These are phyloP conservation scores for Dissophora ornata DNA, from an alignment of 192 early-diverging fungal species.

Conservation along the genomic window DNA sequence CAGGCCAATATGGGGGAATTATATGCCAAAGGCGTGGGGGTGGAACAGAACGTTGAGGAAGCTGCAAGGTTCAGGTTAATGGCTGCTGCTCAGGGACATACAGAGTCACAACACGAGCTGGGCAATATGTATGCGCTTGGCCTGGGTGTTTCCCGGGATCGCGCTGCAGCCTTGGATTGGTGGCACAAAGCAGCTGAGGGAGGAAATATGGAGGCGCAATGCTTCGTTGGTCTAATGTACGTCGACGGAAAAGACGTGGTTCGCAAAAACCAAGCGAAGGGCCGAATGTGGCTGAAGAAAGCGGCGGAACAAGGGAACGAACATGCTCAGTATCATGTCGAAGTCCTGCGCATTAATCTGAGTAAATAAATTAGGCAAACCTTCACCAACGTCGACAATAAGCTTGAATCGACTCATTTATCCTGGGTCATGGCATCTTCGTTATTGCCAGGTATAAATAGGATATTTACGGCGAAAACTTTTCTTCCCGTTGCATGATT, in stretches of 20 bases:
- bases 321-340: not conserved
- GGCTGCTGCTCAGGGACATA: conserved; percentile 1
- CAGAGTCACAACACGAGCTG: not conserved
- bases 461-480: too few relatives aligned
- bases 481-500: too few relatives aligned
- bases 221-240: conserved; percentile 49
- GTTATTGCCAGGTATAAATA: too few relatives aligned
- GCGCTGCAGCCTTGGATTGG: conserved; percentile 44
- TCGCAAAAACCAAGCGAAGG: conserved; percentile 37
- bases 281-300: conserved; percentile 28
- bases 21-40: conserved; percentile 1
- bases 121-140: conserved; percentile 53
- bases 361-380: not conserved
- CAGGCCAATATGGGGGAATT: not conserved
- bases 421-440: too few relatives aligned
- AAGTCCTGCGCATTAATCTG: not conserved
- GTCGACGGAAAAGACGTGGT: conserved; percentile 44
- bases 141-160: conserved; percentile 30
- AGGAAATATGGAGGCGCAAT: conserved; percentile 50
- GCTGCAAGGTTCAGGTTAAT: not conserved
- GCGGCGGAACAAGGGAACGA: conserved; percentile 32
- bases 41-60: conserved; percentile 1
- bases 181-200: conserved; percentile 49
- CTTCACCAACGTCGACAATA: not conserved
- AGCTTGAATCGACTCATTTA: not conserved